Base-by-base conservation (phyloP, 2,329 filamentous ascomycete genomes). In the Microdochium trichocladiopsis region DNA sequence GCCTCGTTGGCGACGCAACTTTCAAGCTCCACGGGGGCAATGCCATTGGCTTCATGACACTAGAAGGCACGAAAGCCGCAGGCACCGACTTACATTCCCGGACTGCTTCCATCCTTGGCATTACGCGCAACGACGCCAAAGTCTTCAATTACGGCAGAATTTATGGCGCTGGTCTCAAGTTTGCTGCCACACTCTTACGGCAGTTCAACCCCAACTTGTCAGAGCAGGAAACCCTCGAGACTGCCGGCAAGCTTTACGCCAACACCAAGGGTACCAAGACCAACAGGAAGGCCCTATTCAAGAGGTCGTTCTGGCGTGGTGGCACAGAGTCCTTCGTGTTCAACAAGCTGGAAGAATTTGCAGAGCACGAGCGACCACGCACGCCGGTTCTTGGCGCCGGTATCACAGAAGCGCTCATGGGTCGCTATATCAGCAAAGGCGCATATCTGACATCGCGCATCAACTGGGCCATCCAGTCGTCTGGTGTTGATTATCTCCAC, bases 61-160 rank as follows among this genome's bases (percentile, higher is more conserved):
- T 99, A 1, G 95, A 99, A 72, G 93, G 94, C 14, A 94, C 90
- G 49, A 97, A 99, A 70, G 86, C 90, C 5, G 90, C 89, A 2
- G 93, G 93, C 3, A 99, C 93, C 0, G 93, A 99, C 68, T 72
- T 97, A 52, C 93, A 99, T 69, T 96, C 92, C 6, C 88, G 93
- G 28, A 99, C 94, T 25, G 95, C 94, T 1, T 79, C 80, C 5
- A 99, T 99, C 53, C 71, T 99, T 2, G 93, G 92, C 6, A 99
- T 99, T 55, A 95, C 90, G 2, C 82, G 94, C 55, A 96, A 96
- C 62, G 85, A 96, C 63, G 94, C 94, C 53, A 99, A 99, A 66
- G 84, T 99, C 1, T 99, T 99, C 77, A 99, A 99, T 67, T 99
- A 99, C 61, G 95, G 95, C 8, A 89, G 95, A 41, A 99, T 99